Base-by-base conservation (phyloP, 352 stramenopile genomes). In the Stramenopiles sp. region DNA sequence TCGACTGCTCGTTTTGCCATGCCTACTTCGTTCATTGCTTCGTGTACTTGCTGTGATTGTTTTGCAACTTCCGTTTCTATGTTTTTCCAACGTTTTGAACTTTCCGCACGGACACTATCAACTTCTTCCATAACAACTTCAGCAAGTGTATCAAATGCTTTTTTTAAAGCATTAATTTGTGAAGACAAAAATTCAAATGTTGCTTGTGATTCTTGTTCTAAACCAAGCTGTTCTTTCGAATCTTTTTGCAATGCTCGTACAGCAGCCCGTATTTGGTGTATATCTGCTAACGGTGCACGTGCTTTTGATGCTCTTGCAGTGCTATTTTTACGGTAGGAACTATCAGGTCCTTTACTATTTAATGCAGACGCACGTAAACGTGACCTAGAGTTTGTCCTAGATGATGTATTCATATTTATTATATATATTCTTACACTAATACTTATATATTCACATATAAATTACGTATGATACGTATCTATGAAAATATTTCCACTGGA, bases 121-220 rank as follows among this genome's bases (percentile, higher is more conserved):
- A 74, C 78, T 65, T 92, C 88, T 53, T 84, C 84, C 84, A 91
- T 85, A 30, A 92, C 79, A 69, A 92, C 88, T 78, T 92, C 88
- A 30, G 88, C 90, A 29, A 92, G 83, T 33, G 88, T 92, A 32
- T 91, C 87, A 79, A 92, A 92, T 1, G 87, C 88, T 63, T 83
- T 81, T 73, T 90, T 90, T 30, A 92, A 82, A 0, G 87, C 88
- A 20, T 85, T 85, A 79, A 91, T 88, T 79, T 92, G 88, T 0
- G 87, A 90, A 23, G 85, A 91, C 32, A 92, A 69, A 82, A 91
- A 92, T 82, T 90, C 87, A 78, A 92, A 92, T 53, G 88, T 91
- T 27, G 88, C 87, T 78, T 92, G 88, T 0, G 88, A 92, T 78
- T 92, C 87, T 27, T 91, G 84, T 81, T 92, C 88, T 1, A 91